Base-by-base conservation (phyloP, 345 rosid species). In the Bruguiera sexangula region DNA sequence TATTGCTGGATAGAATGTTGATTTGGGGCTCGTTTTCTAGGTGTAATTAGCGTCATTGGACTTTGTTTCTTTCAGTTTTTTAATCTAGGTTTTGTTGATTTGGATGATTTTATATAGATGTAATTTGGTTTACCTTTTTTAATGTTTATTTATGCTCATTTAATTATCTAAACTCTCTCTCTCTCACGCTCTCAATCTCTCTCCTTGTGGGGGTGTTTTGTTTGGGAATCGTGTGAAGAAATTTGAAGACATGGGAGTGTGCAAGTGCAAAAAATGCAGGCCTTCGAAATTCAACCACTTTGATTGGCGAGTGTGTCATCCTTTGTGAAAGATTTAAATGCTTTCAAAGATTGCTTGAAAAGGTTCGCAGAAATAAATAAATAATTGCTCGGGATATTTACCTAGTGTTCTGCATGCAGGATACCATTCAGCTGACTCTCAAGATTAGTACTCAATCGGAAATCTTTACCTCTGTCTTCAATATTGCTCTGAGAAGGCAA, bases 401-500 rank as follows among this genome's bases (percentile, higher is more conserved):
- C 36, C 6, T 5, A 32, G 48, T 39, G 48, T 10, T 10, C 16
- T 11, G 15, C 48, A 10, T 39, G 3, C 48, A 2, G 48, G 48
- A 39, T 39, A 39, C 15, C 0, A 39, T 9, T 37, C 43, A 8
- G 43, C 43, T 37, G 9, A 37, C 43, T 37, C 13, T 37, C 11
- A 1, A 37, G 43, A 37, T 37, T 37, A 37, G 13, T 7, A 9
- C 43, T 37, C 46, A 83, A 78, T 95, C 96, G 85, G 89, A 80
- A 74, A 92, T 86, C 88, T 92, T 92, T 95, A 21, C 58, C 26
- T 8, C 58, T 54, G n/a, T 87, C 94, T 73, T 74, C 87, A 53
- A 72, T 81, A 65, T 82, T 78, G 76, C 83, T 78, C 72, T 64
- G 80, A 62, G 99, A 83, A 69, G 86, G 83, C 73, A 90, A 70